A percentile compares a stretch with the other conserved stretches of the same genome.
Evolutionary conservation across 1,139 yeast genomes (phyloP).

Genomic region (Lodderomyces parapsilosis): DNA sequence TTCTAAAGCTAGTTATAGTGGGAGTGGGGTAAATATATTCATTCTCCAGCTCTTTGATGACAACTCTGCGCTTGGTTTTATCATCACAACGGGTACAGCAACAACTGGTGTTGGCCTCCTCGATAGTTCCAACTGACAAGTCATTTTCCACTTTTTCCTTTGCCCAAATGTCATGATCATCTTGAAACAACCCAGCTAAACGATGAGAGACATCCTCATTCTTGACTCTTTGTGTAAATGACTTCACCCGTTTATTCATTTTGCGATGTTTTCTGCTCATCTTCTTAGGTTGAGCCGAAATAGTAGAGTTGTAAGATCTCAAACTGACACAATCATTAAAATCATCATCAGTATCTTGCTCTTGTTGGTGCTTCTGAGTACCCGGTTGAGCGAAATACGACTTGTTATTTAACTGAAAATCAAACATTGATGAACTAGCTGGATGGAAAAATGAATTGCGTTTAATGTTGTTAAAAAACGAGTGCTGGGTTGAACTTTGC

Average conservation of each 20-base stretch:
- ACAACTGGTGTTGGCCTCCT: not conserved
- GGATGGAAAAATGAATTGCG: not conserved
- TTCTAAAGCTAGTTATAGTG: slow-evolving; percentile 1
- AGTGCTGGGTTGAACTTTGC: not conserved
- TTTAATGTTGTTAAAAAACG: not conserved
- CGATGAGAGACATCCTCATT: not conserved
- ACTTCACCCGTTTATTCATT: slow-evolving; percentile 1
- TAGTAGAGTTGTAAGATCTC: not conserved
- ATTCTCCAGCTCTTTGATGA: slow-evolving; percentile 10
- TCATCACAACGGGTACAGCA: not conserved
- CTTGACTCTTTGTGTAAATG: slow-evolving; percentile 3
- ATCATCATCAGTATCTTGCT: not conserved
- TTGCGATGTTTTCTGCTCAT: not conserved
- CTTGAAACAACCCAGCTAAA: slow-evolving; percentile 2
- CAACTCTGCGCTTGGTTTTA: slow-evolving; percentile 10
- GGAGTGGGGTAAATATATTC: slow-evolving; percentile 5
- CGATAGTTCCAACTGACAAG: not conserved
- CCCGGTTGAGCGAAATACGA: not conserved
- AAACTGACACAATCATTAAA: not conserved
- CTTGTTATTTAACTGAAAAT: not conserved
- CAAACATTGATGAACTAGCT: not conserved
- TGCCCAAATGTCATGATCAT: slow-evolving; percentile 1
- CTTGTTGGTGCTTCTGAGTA: not conserved
- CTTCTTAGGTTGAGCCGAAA: slow-evolving; percentile 1
- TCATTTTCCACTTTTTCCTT: not conserved